phyloP scores from a whole-genome alignment of 108 stramenopile genomes.

The Phaeodactylum tricornutum region DNA sequence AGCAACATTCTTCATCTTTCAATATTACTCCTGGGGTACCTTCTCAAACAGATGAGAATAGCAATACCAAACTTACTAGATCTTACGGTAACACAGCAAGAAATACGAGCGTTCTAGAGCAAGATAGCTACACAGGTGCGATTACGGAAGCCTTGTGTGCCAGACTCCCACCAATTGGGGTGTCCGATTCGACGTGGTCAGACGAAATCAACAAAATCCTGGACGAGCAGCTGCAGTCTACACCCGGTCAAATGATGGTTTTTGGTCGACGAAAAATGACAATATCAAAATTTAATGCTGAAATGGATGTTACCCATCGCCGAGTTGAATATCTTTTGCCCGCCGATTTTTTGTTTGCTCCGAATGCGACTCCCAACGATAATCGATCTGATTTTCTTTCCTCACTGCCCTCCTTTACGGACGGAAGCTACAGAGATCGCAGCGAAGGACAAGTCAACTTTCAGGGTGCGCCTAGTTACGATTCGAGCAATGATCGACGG shows the following conservation, averaged over 20 bases:
- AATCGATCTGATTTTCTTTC: constrained; percentile 10
- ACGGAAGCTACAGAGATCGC: neutral
- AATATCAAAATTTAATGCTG: constrained; percentile 62
- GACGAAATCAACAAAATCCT: constrained; percentile 29
- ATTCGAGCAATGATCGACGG: neutral
- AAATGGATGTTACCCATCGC: constrained; percentile 58
- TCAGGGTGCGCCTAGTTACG: neutral
- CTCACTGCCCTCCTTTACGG: constrained; percentile 24
- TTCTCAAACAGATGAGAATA: neutral
- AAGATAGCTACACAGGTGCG: constrained; percentile 61
- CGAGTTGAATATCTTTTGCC: constrained; percentile 70
- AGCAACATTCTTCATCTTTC: neutral
- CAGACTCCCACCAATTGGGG: constrained; percentile 24
- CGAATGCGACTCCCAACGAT: neutral
- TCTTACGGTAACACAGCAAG: constrained; percentile 51
- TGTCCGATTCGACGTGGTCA: constrained; percentile 24
- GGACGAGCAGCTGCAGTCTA: constrained; percentile 9
- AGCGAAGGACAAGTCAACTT: neutral
- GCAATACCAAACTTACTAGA: constrained; percentile 14
- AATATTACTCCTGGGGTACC: too few species aligned
- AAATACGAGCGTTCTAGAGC: constrained; percentile 28
- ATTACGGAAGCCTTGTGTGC: constrained; percentile 60
- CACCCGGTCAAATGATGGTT: constrained; percentile 28
- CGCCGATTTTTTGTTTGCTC: constrained; percentile 35
- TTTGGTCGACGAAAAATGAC: constrained; percentile 51